These are phyloP conservation scores for Tolypocladium nubicola DNA, from an alignment of 2,329 filamentous ascomycete species.

Conservation along the genomic window DNA sequence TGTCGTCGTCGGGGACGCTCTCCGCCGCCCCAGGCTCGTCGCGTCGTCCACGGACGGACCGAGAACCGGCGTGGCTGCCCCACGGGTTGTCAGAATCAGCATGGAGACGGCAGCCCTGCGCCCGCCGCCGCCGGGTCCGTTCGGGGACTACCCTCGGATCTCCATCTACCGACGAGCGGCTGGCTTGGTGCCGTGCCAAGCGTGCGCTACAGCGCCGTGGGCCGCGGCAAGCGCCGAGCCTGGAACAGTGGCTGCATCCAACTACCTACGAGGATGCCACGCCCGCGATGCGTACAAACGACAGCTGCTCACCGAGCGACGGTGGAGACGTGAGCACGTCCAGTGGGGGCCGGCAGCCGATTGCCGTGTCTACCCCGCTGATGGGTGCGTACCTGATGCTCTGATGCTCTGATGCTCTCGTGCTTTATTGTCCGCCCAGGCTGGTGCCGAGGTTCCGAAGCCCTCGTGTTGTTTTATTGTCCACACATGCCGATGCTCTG, in stretches of 20 bases:
- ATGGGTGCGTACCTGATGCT: too few relatives aligned
- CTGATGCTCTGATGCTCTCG: too few relatives aligned
- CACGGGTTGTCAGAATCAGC: not conserved
- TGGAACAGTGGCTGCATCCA: not conserved
- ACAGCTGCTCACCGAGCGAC: not conserved
- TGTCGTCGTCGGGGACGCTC: not conserved
- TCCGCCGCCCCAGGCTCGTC: not conserved
- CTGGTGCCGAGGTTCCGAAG: too few relatives aligned
- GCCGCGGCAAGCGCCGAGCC: not conserved
- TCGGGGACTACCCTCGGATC: not conserved
- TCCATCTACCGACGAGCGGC: not conserved
- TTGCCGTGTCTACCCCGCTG: not conserved
- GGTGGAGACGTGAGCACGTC: not conserved
- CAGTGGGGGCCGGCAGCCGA: not conserved
- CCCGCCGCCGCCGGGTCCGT: not conserved
- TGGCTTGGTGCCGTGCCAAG: not conserved
- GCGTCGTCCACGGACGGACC: not conserved
- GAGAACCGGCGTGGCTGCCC: not conserved
- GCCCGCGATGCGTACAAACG: not conserved
- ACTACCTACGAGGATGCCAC: too few relatives aligned
- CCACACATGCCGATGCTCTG: not conserved
- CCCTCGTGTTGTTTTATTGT: not conserved
- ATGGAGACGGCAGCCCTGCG: not conserved
- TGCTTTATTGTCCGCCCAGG: too few relatives aligned
- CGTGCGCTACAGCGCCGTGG: not conserved